Base-by-base conservation (phyloP, 192 early-diverging fungal species). In the Phlyctochytrium arcticum region DNA sequence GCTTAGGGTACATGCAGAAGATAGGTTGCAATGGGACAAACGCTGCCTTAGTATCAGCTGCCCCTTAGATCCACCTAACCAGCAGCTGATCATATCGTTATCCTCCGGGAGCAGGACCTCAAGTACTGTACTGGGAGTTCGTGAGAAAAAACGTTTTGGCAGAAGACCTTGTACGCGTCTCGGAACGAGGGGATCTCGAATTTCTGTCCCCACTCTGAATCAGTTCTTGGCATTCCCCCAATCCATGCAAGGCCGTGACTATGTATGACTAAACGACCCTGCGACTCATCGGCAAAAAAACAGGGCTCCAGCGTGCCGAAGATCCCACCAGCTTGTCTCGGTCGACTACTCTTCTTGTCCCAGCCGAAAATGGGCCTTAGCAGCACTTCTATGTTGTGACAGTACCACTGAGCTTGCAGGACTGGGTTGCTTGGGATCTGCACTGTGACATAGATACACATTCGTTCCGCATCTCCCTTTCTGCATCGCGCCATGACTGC, bases 371-470 rank as follows among this genome's bases (percentile, higher is more conserved):
- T 7, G 51, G 47, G n/a, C 17, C 24, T 19, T 53, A 57, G 21
- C 36, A 57, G 54, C 56, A 65, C 42, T 35, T 65, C 50, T 56
- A 39, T n/a, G n/a, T n/a, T n/a, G n/a, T n/a, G n/a, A n/a, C n/a
- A n/a, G n/a, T n/a, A n/a, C n/a, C n/a, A n/a, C n/a, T n/a, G n/a
- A n/a, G n/a, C n/a, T n/a, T n/a, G n/a, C n/a, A n/a, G n/a, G n/a
- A n/a, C n/a, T n/a, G n/a, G n/a, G n/a, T n/a, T n/a, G n/a, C n/a
- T n/a, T n/a, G n/a, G n/a, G n/a, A n/a, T n/a, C n/a, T n/a, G n/a
- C n/a, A n/a, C n/a, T n/a, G n/a, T n/a, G n/a, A n/a, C n/a, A n/a
- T n/a, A n/a, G n/a, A n/a, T n/a, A n/a, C n/a, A n/a, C n/a, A n/a
- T n/a, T n/a, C n/a, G n/a, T n/a, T n/a, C n/a, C n/a, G n/a, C n/a